Percentiles rank a stretch among this genome's conserved stretches.
These are phyloP conservation scores for Huntiella abstrusa DNA, from an alignment of 2,329 filamentous ascomycete genomes.

Conservation along the genomic window DNA sequence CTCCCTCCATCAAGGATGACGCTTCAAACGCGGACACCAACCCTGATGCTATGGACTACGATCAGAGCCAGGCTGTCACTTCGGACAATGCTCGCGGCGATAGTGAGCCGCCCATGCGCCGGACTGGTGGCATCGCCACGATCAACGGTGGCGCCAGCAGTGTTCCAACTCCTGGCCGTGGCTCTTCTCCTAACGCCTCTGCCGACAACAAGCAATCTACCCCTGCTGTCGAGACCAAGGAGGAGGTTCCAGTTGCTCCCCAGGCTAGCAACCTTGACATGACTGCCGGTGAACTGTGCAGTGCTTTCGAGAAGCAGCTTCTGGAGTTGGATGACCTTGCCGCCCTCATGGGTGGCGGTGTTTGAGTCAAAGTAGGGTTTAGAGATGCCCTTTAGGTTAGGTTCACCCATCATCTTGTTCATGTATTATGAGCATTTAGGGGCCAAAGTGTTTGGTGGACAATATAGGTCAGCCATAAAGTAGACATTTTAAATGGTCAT, in stretches of 20 bases:
- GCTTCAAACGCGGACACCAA: constrained; percentile 36
- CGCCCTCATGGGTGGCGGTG: constrained; percentile 43
- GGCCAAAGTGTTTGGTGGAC: no score
- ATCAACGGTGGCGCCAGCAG: constrained; percentile 38
- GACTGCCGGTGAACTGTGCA: constrained; percentile 38
- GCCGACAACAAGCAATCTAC: constrained; percentile 10
- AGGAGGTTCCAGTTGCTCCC: constrained; percentile 14
- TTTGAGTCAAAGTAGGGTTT: constrained; percentile 18
- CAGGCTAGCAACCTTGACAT: constrained; percentile 25
- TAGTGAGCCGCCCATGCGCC: constrained; percentile 31
- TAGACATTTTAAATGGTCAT: no score
- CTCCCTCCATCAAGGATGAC: constrained; percentile 34
- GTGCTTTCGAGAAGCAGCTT: constrained; percentile 39
- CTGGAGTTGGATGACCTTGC: constrained; percentile 42
- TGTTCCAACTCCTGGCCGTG: constrained; percentile 27
- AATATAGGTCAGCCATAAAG: no score
- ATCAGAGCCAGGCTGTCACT: constrained; percentile 24
- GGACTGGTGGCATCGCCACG: constrained; percentile 36
- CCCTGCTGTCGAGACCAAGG: constrained; percentile 7
- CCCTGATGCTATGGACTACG: constrained; percentile 38
- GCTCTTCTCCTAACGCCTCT: constrained; percentile 22
- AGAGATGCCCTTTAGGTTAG: no score
- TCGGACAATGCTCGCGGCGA: constrained; percentile 27
- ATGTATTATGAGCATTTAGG: no score
- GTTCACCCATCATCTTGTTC: no score